A percentile compares a stretch with the other conserved stretches of the same genome.
Conservation (phyloP, 75 land plant genomes). For the Larix kaempferi region DNA sequence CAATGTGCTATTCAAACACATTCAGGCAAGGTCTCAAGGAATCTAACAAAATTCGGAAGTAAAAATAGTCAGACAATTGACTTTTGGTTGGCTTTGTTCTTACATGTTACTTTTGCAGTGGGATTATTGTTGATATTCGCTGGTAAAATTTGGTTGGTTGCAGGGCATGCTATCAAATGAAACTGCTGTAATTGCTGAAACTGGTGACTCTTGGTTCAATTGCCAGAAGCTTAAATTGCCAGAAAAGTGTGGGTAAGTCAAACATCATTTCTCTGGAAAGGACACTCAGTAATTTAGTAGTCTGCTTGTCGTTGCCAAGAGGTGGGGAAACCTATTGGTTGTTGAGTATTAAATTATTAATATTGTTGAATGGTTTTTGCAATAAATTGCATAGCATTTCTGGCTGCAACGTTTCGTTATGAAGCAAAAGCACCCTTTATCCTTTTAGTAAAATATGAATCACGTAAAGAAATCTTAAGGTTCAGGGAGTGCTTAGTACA, state of each 20-base stretch:
- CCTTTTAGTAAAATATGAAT: too few species aligned
- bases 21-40: conserved; percentile 29
- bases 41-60: background rate
- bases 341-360: too few species aligned
- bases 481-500: too few species aligned
- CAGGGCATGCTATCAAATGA: conserved; percentile 7
- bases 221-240: conserved; percentile 56
- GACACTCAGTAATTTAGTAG: too few species aligned
- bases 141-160: background rate
- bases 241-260: conserved; percentile 62
- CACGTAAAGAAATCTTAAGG: too few species aligned
- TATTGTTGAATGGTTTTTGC: too few species aligned
- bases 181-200: conserved; percentile 42
- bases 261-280: too few species aligned
- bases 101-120: background rate
- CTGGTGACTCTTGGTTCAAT: conserved; percentile 57
- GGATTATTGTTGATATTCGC: background rate
- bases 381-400: too few species aligned
- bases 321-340: too few species aligned
- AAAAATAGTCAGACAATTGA: background rate
- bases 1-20: conserved; percentile 56
- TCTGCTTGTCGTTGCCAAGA: too few species aligned
- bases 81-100: background rate
- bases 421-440: too few species aligned
- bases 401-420: too few species aligned